Conservation (phyloP, 352 stramenopile species). For the Pythium guiyangense region DNA sequence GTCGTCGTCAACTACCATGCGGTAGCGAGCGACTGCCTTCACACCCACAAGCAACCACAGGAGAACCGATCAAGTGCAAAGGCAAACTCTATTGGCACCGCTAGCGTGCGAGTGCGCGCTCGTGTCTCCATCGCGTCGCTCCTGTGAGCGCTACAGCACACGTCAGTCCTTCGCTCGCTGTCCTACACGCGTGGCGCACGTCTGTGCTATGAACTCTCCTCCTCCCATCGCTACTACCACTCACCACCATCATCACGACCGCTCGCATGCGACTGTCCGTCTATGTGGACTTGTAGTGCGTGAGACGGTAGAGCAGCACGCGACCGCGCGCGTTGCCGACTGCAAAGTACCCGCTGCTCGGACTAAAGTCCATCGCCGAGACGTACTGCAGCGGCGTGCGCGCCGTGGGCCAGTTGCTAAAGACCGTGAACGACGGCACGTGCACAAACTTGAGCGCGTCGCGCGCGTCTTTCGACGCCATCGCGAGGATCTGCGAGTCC, state of each 20-base stretch:
- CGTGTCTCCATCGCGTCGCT: background rate
- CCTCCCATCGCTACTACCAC: background rate
- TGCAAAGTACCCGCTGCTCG: slow-evolving; percentile 91
- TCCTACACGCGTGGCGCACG: background rate
- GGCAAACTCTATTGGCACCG: slow-evolving; percentile 14
- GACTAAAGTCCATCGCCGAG: slow-evolving; percentile 95
- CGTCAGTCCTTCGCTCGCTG: background rate
- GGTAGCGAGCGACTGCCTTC: background rate
- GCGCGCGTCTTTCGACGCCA: slow-evolving; percentile 89
- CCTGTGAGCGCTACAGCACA: background rate
- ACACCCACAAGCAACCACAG: background rate
- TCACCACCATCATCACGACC: background rate
- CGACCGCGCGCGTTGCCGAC: slow-evolving; percentile 96
- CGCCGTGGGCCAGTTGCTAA: slow-evolving; percentile 97
- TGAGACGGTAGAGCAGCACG: slow-evolving; percentile 95
- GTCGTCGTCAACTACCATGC: background rate
- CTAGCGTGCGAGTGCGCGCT: background rate
- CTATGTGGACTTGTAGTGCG: slow-evolving; percentile 91
- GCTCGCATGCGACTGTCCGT: too few relatives aligned
- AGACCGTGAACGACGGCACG: slow-evolving; percentile 92
- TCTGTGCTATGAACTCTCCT: too few relatives aligned
- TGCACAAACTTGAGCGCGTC: slow-evolving; percentile 96
- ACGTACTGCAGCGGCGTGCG: slow-evolving; percentile 97
- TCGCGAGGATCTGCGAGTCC: slow-evolving; percentile 93
- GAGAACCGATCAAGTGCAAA: slow-evolving; percentile 6